Conservation (phyloP, 1,284 basidiomycete species). For the Limonomyces culmigenus region DNA sequence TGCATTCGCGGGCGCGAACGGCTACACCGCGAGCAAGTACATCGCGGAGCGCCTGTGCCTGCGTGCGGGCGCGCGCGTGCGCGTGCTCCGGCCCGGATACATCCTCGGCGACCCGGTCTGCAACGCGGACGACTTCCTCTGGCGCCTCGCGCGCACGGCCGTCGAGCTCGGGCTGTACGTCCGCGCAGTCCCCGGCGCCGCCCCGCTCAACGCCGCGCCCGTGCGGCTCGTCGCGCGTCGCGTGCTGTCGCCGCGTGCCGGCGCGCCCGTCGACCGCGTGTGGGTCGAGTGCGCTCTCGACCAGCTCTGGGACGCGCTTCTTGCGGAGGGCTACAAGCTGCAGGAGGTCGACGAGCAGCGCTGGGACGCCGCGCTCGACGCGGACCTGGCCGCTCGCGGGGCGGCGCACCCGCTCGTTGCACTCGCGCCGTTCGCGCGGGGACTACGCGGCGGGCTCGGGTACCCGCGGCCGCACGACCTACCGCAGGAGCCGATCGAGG, state of each 20-base stretch:
- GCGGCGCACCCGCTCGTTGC: no score
- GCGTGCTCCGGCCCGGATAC: constrained; percentile 89
- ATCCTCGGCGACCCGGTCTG: constrained; percentile 96
- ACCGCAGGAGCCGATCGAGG: no score
- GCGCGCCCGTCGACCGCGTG: constrained; percentile 58
- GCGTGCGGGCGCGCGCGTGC: constrained; percentile 80
- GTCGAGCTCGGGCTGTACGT: constrained; percentile 84
- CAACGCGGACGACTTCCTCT: constrained; percentile 98
- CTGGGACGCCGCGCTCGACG: constrained; percentile 94
- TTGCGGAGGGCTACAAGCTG: constrained; percentile 81
- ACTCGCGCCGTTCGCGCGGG: no score
- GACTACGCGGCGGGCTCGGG: no score
- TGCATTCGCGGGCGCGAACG: constrained; percentile 80
- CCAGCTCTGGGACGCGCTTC: constrained; percentile 72
- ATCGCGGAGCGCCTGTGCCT: constrained; percentile 91
- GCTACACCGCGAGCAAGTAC: constrained; percentile 98
- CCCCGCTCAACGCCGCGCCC: constrained; percentile 27
- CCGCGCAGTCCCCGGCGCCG: constrained; percentile 54
- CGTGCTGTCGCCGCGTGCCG: constrained; percentile 77
- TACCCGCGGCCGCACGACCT: no score
- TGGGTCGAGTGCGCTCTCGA: constrained; percentile 89
- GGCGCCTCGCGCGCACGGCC: constrained; percentile 96
- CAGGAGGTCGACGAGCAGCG: constrained; percentile 91
- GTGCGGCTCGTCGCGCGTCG: constrained; percentile 75
- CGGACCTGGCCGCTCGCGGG: no score